phyloP scores from a whole-genome alignment of 176 grass and related monocot genomes.

The Cenchrus fungigraminus region DNA sequence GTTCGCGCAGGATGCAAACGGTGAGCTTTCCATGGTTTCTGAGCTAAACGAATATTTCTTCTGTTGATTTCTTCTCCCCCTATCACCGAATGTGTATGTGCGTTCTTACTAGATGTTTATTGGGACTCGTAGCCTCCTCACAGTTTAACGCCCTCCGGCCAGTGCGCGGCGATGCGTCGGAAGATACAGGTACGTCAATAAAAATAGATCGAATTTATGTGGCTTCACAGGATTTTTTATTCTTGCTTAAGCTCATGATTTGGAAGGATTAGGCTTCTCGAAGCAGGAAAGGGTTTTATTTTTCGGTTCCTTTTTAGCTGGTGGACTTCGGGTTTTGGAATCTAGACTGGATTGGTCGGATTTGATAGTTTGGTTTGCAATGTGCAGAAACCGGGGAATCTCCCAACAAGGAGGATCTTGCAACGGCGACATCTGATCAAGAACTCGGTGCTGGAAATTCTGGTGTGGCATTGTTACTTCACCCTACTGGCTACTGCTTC shows the following conservation, averaged over 20 bases:
- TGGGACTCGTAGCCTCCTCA: conserved; percentile 39
- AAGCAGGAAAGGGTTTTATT: neutral
- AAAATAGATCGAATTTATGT: neutral
- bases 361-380: conserved; percentile 16
- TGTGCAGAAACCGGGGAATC: conserved; percentile 30
- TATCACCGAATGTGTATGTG: neutral
- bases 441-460: conserved; percentile 2
- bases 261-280: neutral
- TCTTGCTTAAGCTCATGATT: neutral
- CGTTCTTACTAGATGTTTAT: conserved; percentile 29
- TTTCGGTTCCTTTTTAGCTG: neutral
- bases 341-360: neutral
- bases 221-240: too few species aligned
- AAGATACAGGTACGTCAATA: conserved; percentile 34
- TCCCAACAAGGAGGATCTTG: conserved; percentile 38
- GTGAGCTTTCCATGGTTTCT: conserved; percentile 25
- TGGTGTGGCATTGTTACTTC: conserved; percentile 30
- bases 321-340: conserved; percentile 3
- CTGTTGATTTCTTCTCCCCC: neutral
- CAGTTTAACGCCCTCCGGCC: conserved; percentile 24
- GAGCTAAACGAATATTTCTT: neutral
- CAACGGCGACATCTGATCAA: conserved; percentile 3
- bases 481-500: conserved; percentile 9
- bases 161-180: neutral
- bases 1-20: conserved; percentile 29